Conservation (phyloP, 169 alveolate genomes). For the Eimeria maxima region DNA sequence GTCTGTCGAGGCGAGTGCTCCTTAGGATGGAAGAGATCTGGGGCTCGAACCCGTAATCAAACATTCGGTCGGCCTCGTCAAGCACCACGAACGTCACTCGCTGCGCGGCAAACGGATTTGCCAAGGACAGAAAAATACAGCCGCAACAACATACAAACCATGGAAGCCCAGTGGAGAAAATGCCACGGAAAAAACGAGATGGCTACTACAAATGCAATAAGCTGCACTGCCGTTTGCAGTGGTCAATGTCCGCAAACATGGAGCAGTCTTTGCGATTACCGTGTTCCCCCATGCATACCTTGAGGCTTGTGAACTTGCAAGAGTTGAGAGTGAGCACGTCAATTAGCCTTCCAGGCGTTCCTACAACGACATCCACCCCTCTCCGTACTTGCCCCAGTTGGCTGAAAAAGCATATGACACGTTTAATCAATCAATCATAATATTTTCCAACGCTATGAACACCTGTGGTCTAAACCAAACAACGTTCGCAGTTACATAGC, state of each 20-base stretch:
- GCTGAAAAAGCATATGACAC: constrained; percentile 51
- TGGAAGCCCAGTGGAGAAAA: neutral
- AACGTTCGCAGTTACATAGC: neutral
- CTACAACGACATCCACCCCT: constrained; percentile 83
- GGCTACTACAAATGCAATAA: neutral
- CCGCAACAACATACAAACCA: neutral
- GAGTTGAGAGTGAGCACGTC: constrained; percentile 82
- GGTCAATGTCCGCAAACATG: neutral
- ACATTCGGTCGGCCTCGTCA: constrained; percentile 86
- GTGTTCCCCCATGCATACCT: constrained; percentile 19
- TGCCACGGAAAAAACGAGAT: neutral
- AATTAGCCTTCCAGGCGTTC: constrained; percentile 83
- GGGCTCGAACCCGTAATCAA: constrained; percentile 93
- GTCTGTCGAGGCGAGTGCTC: constrained; percentile 88
- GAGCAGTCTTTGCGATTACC: neutral
- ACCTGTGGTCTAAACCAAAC: neutral
- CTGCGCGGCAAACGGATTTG: constrained; percentile 90
- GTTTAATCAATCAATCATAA: neutral
- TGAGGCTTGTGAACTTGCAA: constrained; percentile 67
- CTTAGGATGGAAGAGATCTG: constrained; percentile 96
- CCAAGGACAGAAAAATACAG: neutral
- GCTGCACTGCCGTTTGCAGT: neutral
- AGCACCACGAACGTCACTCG: constrained; percentile 93
- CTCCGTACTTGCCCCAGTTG: constrained; percentile 82
- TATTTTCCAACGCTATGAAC: neutral